Base-by-base conservation (phyloP, 2,329 filamentous ascomycete genomes). In the Paraphaeosphaeria sporulosa region DNA sequence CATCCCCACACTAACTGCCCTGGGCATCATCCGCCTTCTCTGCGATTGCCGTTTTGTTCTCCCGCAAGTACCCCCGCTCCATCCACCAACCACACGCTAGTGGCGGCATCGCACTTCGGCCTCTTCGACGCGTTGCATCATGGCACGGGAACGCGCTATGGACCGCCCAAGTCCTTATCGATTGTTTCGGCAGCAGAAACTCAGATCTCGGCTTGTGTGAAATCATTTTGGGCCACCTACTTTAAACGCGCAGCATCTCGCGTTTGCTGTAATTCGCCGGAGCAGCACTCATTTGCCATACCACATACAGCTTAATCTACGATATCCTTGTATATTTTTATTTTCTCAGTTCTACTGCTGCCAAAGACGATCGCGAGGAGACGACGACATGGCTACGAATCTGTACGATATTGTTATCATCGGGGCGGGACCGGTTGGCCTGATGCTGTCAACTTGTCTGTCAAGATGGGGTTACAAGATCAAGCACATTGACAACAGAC, bases 381-480 rank as follows among this genome's bases (percentile, higher is more conserved):
- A 51, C 49, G 19, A 27, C 50, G 19, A 40, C 3, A 58, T 57
- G 46, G 43, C 49, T 27, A 63, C 71, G 69, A 82, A 85, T 59
- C 84, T 80, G 56, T 89, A 88, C 78, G 89, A 90, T 71, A 85
- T 86, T 53, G 93, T 97, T 68, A 93, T 97, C 67, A 85, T 97
- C 57, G 94, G 94, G 65, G 94, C 94, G 58, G 94, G 94, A 17
- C 94, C 94, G 4, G 93, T 94, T 43, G 94, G 94, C 57, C 86
- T 97, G 59, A 89, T 96, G 80, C 85, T 97, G 25, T 95, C 93
- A 9, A 93, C 93, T 32, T 94, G 91, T 75, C 86, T 97, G 63
- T 91, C 92, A 62, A 86, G 93, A 81, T 97, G 93, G 92, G 94
- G 94, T 21, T 97, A 97, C 84, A 93, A 88, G 77, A 92, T 97